A percentile compares a stretch with the other conserved stretches of the same genome.
Evolutionary conservation across 225 moss, liverwort and hornwort genomes (phyloP).

Genomic region (Pseudisothecium myosuroides): DNA sequence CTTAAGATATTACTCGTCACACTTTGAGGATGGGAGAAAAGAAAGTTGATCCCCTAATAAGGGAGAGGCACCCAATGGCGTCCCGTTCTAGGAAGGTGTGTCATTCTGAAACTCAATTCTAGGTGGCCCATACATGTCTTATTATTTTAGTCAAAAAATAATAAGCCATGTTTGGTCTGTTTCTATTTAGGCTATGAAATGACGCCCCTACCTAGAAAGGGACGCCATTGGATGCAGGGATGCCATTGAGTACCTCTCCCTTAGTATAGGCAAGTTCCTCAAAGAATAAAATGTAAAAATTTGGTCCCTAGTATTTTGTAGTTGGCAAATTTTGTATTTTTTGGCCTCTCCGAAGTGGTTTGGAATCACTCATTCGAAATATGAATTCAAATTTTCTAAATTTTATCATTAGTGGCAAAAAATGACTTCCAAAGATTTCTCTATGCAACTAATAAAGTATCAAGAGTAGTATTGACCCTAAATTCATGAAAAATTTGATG

Average conservation of each 20-base stretch:
- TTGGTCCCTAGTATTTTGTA: background rate
- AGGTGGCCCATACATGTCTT: too few species aligned
- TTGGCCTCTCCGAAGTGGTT: background rate
- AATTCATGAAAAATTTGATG: background rate
- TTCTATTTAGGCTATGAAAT: too few species aligned
- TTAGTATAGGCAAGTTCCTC: background rate
- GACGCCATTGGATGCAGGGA: too few species aligned
- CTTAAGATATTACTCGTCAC: background rate
- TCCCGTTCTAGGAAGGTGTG: too few species aligned
- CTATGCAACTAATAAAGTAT: accelerated
- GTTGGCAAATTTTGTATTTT: accelerated
- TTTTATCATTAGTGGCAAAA: background rate
- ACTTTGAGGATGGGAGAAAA: background rate
- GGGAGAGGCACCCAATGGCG: too few species aligned
- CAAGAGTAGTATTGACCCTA: background rate
- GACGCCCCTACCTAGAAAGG: too few species aligned
- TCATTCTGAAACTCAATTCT: too few species aligned
- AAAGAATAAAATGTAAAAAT: background rate
- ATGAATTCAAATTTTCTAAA: background rate
- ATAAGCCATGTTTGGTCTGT: too few species aligned
- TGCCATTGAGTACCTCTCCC: too few species aligned
- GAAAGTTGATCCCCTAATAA: background rate
- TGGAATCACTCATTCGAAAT: background rate
- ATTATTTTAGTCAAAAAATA: too few species aligned
- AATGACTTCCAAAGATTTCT: background rate